Base-by-base conservation (phyloP, 148 eudicot genomes). In the Cornus kousa region DNA sequence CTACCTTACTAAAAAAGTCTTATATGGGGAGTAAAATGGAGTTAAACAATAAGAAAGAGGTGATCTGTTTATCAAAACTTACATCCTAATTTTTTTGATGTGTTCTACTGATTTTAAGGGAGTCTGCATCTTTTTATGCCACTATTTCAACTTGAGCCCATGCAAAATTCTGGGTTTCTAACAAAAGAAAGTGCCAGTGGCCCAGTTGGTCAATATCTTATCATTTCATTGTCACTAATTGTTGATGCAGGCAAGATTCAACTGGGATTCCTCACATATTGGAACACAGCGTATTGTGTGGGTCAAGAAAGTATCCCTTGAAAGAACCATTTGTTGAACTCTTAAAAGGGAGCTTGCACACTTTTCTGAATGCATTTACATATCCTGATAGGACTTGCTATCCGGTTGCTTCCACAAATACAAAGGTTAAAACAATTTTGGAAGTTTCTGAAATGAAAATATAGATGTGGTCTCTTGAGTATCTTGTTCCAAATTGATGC, bases 371-470 rank as follows among this genome's bases (percentile, higher is more conserved):
- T 82, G 99, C 99, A 80, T 96, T 96, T 80, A 96, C 99, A 20
- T 96, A 93, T 85, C 99, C 99, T 65, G 98, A 96, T 83, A 89
- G 99, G 86, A 96, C 99, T 74, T 96, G 99, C 85, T 96, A 96
- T 87, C 99, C 99, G 9, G 98, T 96, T 76, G 99, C 99, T 77
- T 96, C 99, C 67, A 96, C 99, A 23, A 96, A 96, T 81, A 83
- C 95, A 74, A 96, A 96, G 95, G 98, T 94, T 69, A 66, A 12
- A 71, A 74, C 31, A 9, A 33, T 37, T 22, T 16, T 22, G 23
- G 8, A 28, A 67, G 57, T 73, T 79, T 57, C 4, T 71, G 22
- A 20, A 60, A 12, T 23, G 22, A 46, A 62, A 60, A 70, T 53
- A 24, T 31, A 46, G 65, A 48, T 17, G n/a, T 64, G 66, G 28